phyloP scores from a whole-genome alignment of 1,139 yeast genomes.

The Kurtzmaniella natalensis region DNA sequence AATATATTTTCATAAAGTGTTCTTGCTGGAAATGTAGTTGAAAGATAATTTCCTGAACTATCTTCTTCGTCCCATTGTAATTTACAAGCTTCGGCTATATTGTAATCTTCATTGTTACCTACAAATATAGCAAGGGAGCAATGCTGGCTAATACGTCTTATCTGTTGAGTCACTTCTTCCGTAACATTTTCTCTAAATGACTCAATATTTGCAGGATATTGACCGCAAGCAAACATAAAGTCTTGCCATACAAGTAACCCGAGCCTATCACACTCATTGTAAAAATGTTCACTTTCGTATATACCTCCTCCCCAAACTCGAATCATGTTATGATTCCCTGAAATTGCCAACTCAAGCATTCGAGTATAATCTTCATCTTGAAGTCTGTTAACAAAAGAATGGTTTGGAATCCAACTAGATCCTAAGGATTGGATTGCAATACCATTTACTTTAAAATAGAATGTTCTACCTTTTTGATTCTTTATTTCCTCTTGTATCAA shows the following conservation, averaged over 20 bases:
- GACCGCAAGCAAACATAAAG: slow-evolving; percentile 52
- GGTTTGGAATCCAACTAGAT: slow-evolving; percentile 48
- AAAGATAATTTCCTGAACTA: slow-evolving; percentile 22
- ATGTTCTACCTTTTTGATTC: slow-evolving; percentile 29
- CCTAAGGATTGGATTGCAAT: slow-evolving; percentile 35
- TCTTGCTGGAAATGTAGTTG: slow-evolving; percentile 37
- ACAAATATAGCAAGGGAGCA: slow-evolving; percentile 30
- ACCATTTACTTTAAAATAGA: slow-evolving; percentile 38
- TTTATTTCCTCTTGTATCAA: slow-evolving; percentile 31
- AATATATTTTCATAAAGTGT: slow-evolving; percentile 32
- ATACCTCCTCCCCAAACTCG: slow-evolving; percentile 50
- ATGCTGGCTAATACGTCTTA: slow-evolving; percentile 33
- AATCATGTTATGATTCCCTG: slow-evolving; percentile 42
- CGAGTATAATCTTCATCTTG: slow-evolving; percentile 26
- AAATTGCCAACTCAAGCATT: slow-evolving; percentile 28
- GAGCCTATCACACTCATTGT: slow-evolving; percentile 36
- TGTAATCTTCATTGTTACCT: slow-evolving; percentile 49
- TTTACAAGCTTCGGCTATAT: slow-evolving; percentile 31
- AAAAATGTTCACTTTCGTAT: slow-evolving; percentile 38
- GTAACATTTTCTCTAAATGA: slow-evolving; percentile 25
- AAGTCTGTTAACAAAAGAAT: slow-evolving; percentile 30
- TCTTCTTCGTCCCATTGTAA: slow-evolving; percentile 27
- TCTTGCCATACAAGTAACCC: slow-evolving; percentile 50
- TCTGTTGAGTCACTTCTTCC: slow-evolving; percentile 30
- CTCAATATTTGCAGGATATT: slow-evolving; percentile 34